A percentile compares a stretch with the other conserved stretches of the same genome.
phyloP scores from a whole-genome alignment of 805 yeast genomes.

The Candida maesae region DNA sequence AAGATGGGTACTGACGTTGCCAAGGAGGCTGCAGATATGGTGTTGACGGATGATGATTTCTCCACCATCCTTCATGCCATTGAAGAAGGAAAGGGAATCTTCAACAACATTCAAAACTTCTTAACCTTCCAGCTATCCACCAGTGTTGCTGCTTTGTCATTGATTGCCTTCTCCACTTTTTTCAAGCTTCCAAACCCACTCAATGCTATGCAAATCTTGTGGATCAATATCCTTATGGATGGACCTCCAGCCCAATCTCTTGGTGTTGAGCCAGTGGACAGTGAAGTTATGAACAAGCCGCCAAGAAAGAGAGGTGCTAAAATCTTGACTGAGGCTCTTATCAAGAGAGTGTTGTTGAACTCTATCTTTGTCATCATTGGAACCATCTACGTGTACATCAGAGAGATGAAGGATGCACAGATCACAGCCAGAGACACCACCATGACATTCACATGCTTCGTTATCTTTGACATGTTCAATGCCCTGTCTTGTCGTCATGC shows the following conservation, averaged over 20 bases:
- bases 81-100: conserved; percentile 97
- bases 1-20: conserved; percentile 97
- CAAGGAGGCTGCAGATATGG: conserved; percentile 98
- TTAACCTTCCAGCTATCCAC: conserved; percentile 95
- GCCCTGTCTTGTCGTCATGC: conserved; percentile 92
- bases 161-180: conserved; percentile 83
- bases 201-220: conserved; percentile 96
- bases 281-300: conserved; percentile 93
- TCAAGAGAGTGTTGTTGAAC: conserved; percentile 70
- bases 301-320: conserved; percentile 87
- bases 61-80: conserved; percentile 90
- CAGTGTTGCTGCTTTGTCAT: conserved; percentile 87
- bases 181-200: conserved; percentile 89
- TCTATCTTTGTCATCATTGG: conserved; percentile 79
- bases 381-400: conserved; percentile 79
- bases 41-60: conserved; percentile 93
- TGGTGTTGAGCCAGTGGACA: conserved; percentile 97
- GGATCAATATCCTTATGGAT: conserved; percentile 98
- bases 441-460: conserved; percentile 98
- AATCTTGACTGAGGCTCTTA: conserved; percentile 66
- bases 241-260: conserved; percentile 98
- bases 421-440: conserved; percentile 96
- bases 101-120: conserved; percentile 91
- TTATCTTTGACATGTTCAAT: conserved; percentile 93
- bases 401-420: conserved; percentile 79